Percentiles rank a stretch among this genome's conserved stretches.
Evolutionary conservation across 2,329 filamentous ascomycete genomes (phyloP).

Genomic region (Penicillium sp.): DNA sequence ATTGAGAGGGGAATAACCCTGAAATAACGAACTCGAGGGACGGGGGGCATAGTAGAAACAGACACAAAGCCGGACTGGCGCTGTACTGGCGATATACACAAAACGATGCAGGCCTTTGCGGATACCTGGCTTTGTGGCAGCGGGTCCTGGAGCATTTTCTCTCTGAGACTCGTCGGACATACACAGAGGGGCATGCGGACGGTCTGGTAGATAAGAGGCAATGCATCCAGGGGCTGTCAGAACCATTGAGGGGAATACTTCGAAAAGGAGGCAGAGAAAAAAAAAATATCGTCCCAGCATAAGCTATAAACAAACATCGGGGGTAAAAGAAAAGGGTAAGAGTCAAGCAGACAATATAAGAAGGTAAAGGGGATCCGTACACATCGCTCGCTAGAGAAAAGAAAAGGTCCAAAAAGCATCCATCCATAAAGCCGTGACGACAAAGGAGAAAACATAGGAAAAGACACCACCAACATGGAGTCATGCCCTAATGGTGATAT

Average conservation of each 20-base stretch:
- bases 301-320: slow-evolving; percentile 18
- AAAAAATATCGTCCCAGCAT: slow-evolving; percentile 15
- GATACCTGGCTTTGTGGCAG: not conserved
- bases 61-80: not conserved
- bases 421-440: slow-evolving; percentile 32
- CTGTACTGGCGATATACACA: slow-evolving; percentile 18
- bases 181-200: too few relatives aligned
- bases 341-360: slow-evolving; percentile 20
- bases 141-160: not conserved
- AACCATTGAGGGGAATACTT: slow-evolving; percentile 4
- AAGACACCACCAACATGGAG: not conserved
- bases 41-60: slow-evolving; percentile 4
- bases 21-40: not conserved
- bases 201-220: not conserved
- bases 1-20: slow-evolving; percentile 14
- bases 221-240: not conserved
- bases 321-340: slow-evolving; percentile 7
- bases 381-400: slow-evolving; percentile 38
- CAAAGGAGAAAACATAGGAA: slow-evolving; percentile 24
- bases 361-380: slow-evolving; percentile 25
- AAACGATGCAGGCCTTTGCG: slow-evolving; percentile 1
- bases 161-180: not conserved
- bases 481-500: not conserved
- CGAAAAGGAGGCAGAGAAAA: slow-evolving; percentile 4
- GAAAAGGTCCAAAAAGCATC: slow-evolving; percentile 26